Evolutionary conservation across 1,139 yeast genomes (phyloP).

Genomic region (Blastobotrys illinoisensis): DNA sequence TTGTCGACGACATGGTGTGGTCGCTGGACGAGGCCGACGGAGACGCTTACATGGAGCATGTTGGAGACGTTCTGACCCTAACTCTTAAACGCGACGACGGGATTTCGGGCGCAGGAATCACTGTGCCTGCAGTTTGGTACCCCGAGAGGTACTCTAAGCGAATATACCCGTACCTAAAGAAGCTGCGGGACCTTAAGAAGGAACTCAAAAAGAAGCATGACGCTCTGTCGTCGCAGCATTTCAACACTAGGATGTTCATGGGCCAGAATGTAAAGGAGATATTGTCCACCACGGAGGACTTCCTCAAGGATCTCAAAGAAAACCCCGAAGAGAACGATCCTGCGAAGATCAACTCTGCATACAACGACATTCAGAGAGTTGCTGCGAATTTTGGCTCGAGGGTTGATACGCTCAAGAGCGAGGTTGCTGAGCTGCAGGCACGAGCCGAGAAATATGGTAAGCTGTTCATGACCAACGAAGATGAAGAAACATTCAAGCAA

Average conservation of each 20-base stretch:
- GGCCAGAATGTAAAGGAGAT: conserved; percentile 36
- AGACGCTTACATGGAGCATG: conserved; percentile 27
- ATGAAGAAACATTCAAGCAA: conserved; percentile 9
- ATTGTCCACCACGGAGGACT: conserved; percentile 28
- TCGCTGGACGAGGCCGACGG: conserved; percentile 12
- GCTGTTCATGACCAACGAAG: conserved; percentile 6
- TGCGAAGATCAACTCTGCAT: conserved; percentile 11
- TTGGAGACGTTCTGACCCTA: conserved; percentile 39
- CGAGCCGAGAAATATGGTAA: conserved; percentile 10
- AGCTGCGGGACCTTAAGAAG: conserved; percentile 16
- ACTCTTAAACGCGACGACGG: conserved; percentile 35
- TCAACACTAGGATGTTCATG: conserved; percentile 17
- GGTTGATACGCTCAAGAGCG: conserved; percentile 13
- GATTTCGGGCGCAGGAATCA: conserved; percentile 33
- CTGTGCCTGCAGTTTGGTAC: conserved; percentile 36
- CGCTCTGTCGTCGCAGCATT: conserved; percentile 15
- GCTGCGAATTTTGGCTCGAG: conserved; percentile 8
- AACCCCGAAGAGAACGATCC: conserved; percentile 14
- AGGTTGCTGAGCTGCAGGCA: conserved; percentile 16
- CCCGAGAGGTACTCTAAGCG: conserved; percentile 42
- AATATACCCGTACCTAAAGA: conserved; percentile 22
- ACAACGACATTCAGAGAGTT: conserved; percentile 17
- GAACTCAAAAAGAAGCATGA: conserved; percentile 25
- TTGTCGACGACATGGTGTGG: conserved; percentile 28
- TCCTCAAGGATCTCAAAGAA: conserved; percentile 16